Conservation (phyloP, 1,284 basidiomycete species). For the Ceratobasidium sp. region DNA sequence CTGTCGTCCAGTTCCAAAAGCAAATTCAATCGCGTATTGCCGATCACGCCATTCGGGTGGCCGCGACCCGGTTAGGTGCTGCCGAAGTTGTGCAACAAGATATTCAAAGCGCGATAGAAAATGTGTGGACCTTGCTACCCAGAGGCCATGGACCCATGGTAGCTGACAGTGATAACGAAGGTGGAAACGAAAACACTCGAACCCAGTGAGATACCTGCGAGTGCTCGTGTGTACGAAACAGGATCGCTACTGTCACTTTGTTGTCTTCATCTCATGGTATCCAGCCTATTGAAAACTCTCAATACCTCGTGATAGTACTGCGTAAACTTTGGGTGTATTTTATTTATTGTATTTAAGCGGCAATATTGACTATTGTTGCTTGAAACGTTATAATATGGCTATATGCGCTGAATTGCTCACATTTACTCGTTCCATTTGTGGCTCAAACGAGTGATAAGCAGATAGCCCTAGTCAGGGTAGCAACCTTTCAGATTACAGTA, state of each 20-base stretch:
- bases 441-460: too few relatives aligned
- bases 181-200: too few relatives aligned
- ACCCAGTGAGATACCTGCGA: background rate
- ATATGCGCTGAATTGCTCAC: too few relatives aligned
- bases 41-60: constrained; percentile 3
- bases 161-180: background rate
- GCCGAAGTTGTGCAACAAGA: background rate
- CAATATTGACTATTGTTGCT: too few relatives aligned
- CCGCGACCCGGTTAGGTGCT: background rate
- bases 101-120: background rate
- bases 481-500: too few relatives aligned
- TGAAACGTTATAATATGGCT: too few relatives aligned
- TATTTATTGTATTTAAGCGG: too few relatives aligned
- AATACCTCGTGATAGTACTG: too few relatives aligned
- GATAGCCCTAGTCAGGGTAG: too few relatives aligned
- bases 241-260: too few relatives aligned
- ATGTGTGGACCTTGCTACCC: background rate
- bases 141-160: background rate
- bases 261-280: background rate
- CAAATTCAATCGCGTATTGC: background rate
- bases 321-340: too few relatives aligned
- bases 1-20: background rate
- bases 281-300: background rate
- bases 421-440: too few relatives aligned
- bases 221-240: background rate